phyloP scores from a whole-genome alignment of 1,284 basidiomycete genomes.

The Schizophyllum commune region DNA sequence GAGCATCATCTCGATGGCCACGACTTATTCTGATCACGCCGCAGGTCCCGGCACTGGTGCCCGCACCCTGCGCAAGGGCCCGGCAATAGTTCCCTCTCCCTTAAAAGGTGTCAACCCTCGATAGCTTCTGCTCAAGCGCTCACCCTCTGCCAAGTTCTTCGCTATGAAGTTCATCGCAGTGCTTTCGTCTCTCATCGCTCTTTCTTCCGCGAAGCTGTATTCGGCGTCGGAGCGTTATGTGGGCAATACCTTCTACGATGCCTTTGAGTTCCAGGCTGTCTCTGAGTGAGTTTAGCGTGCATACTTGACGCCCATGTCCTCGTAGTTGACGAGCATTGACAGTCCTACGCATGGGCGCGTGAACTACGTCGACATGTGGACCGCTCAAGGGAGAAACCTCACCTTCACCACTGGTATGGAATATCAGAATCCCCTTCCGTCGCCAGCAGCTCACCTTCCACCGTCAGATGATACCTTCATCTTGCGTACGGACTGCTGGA shows the following conservation, averaged over 20 bases:
- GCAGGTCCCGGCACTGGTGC: neutral
- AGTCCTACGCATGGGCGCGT: slow-evolving; percentile 53
- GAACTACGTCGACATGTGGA: slow-evolving; percentile 38
- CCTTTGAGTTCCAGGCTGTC: slow-evolving; percentile 37
- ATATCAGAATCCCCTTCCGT: neutral
- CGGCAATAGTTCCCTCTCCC: neutral
- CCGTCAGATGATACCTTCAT: slow-evolving; percentile 24
- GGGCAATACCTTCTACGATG: slow-evolving; percentile 31
- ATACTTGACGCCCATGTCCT: neutral
- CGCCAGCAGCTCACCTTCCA: neutral
- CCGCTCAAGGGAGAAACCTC: slow-evolving; percentile 31
- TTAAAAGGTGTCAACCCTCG: neutral
- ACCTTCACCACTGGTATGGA: slow-evolving; percentile 25
- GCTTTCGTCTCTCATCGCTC: neutral
- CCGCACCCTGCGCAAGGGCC: neutral
- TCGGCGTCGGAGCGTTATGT: slow-evolving; percentile 27
- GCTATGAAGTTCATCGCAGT: neutral
- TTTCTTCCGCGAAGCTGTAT: slow-evolving; percentile 17
- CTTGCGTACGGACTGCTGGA: slow-evolving; percentile 36
- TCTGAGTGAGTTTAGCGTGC: slow-evolving; percentile 24
- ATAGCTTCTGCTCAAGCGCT: no score
- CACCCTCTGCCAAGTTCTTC: neutral
- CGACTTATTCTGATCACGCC: neutral
- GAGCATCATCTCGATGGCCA: neutral
- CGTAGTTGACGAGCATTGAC: slow-evolving; percentile 11